phyloP scores from a whole-genome alignment of 768 basidiomycete species.

The Holtermannia corniformis region DNA sequence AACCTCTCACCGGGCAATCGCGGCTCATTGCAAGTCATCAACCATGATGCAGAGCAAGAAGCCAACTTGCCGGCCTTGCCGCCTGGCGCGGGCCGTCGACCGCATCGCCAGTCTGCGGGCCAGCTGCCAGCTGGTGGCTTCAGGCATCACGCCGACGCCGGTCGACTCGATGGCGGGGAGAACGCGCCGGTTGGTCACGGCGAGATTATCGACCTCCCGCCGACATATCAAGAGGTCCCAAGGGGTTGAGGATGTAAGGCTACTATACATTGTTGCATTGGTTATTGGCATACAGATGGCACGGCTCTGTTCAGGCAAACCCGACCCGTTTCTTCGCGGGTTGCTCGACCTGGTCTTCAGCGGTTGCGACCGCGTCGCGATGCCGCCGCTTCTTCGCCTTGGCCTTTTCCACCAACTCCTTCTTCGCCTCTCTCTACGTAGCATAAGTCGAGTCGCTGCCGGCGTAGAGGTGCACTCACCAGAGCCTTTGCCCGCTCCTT shows the following conservation, averaged over 20 bases:
- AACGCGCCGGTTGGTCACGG: slow-evolving; percentile 2
- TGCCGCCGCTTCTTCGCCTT: background rate
- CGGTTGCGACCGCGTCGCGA: background rate
- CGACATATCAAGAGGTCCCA: slow-evolving; percentile 32
- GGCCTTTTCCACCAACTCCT: background rate
- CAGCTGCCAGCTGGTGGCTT: slow-evolving; percentile 5
- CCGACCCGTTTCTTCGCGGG: background rate
- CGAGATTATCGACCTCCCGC: slow-evolving; percentile 31
- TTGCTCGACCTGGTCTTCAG: background rate
- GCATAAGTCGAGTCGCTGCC: too few relatives aligned
- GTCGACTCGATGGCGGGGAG: slow-evolving; percentile 9
- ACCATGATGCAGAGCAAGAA: slow-evolving; percentile 11
- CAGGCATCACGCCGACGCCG: slow-evolving; percentile 27
- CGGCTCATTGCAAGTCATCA: slow-evolving; percentile 13
- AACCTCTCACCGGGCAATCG: background rate
- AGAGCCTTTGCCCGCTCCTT: background rate
- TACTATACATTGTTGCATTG: background rate
- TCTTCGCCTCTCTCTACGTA: background rate
- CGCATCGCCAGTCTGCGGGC: background rate
- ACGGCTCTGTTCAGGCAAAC: background rate
- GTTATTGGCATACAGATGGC: background rate
- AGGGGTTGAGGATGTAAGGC: slow-evolving; percentile 1
- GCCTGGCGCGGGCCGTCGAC: slow-evolving; percentile 2
- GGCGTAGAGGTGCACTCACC: too few relatives aligned
- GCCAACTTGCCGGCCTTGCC: slow-evolving; percentile 13